A percentile compares a stretch with the other conserved stretches of the same genome.
Conservation (phyloP, 2,329 filamentous ascomycete species). For the Colletotrichum viniferum region DNA sequence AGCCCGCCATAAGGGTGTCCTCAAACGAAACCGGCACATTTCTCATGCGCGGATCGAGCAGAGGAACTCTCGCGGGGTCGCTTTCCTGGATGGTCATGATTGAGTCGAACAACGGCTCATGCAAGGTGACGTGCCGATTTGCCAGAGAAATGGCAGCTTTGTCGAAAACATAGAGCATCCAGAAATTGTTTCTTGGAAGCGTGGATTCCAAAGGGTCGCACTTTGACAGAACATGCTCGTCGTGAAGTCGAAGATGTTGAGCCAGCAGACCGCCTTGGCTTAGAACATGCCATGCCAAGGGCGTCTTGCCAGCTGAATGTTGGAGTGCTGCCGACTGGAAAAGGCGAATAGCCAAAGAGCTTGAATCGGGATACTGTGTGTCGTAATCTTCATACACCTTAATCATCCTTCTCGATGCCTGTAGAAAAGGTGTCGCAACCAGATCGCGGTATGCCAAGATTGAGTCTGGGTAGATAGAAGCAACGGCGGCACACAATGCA, state of each 20-base stretch:
- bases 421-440: constrained; percentile 41
- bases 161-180: constrained; percentile 44
- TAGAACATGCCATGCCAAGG: constrained; percentile 38
- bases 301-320: constrained; percentile 27
- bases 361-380: constrained; percentile 44
- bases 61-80: neutral
- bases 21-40: constrained; percentile 20
- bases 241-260: constrained; percentile 45
- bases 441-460: constrained; percentile 43
- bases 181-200: constrained; percentile 39
- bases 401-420: constrained; percentile 41
- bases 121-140: constrained; percentile 47
- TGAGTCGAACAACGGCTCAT: constrained; percentile 45
- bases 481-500: constrained; percentile 40
- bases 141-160: constrained; percentile 43
- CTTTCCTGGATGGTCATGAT: constrained; percentile 33
- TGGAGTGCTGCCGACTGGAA: constrained; percentile 51
- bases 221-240: constrained; percentile 39
- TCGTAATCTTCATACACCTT: constrained; percentile 44
- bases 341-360: constrained; percentile 46
- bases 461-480: constrained; percentile 39
- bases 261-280: constrained; percentile 46
- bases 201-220: constrained; percentile 41
- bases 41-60: neutral
- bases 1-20: constrained; percentile 27